Evolutionary conservation across 2,329 filamentous ascomycete species (phyloP).

Genomic region (Endoconidiophora polonica): DNA sequence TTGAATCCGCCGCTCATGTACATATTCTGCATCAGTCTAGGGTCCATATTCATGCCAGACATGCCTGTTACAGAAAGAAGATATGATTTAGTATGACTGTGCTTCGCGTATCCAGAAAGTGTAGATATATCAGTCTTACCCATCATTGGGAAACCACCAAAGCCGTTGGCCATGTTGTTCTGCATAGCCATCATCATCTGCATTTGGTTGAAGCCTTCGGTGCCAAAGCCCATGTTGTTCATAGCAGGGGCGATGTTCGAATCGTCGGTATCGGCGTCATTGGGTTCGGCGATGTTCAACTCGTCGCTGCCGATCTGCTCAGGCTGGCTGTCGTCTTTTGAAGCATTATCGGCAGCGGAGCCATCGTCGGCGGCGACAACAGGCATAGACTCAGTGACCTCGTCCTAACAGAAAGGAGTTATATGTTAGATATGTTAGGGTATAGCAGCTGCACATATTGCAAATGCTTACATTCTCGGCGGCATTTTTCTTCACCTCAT

Average conservation of each 20-base stretch:
- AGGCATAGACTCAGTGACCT: not conserved
- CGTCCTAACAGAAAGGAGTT: too few relatives aligned
- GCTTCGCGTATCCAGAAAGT: not conserved
- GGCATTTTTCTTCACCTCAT: too few relatives aligned
- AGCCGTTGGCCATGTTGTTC: constrained; percentile 43
- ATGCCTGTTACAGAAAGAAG: constrained; percentile 39
- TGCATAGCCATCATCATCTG: constrained; percentile 68
- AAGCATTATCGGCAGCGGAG: not conserved
- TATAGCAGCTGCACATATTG: too few relatives aligned
- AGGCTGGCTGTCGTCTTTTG: constrained; percentile 12
- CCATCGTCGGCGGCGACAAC: not conserved
- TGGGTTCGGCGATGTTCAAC: constrained; percentile 15
- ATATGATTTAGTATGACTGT: not conserved
- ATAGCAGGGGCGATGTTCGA: constrained; percentile 17
- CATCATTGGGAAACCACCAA: constrained; percentile 61
- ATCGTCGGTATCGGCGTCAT: constrained; percentile 16
- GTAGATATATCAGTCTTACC: constrained; percentile 39
- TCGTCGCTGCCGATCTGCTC: constrained; percentile 15
- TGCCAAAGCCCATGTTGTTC: constrained; percentile 40
- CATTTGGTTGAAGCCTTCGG: constrained; percentile 58
- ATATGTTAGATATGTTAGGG: too few relatives aligned
- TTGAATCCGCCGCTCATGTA: constrained; percentile 63
- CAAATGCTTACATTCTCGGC: too few relatives aligned
- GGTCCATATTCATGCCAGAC: constrained; percentile 73
- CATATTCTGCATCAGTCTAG: constrained; percentile 57